These are phyloP conservation scores for Microthyrium microscopicum DNA, from an alignment of 2,329 filamentous ascomycete species.

Conservation along the genomic window DNA sequence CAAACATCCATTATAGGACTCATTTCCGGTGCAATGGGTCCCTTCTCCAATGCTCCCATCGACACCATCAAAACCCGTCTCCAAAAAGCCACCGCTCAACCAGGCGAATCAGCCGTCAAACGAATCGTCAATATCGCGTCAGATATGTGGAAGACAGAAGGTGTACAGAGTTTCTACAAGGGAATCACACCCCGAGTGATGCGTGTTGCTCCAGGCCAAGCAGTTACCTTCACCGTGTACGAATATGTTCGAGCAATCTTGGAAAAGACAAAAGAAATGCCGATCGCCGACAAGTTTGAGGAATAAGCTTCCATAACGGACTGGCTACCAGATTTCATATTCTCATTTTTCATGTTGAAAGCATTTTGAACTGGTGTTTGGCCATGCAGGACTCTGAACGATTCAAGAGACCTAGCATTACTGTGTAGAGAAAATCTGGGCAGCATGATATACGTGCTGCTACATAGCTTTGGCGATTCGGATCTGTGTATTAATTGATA, in stretches of 20 bases:
- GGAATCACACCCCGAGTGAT: constrained; percentile 96
- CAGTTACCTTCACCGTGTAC: constrained; percentile 48
- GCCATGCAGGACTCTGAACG: too few species aligned
- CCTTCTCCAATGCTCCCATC: constrained; percentile 90
- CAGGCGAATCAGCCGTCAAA: constrained; percentile 62
- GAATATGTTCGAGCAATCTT: constrained; percentile 33
- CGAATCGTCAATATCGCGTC: constrained; percentile 62
- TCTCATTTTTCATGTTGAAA: too few species aligned
- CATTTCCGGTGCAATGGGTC: constrained; percentile 85
- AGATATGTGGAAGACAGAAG: constrained; percentile 60
- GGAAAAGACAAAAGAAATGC: constrained; percentile 29
- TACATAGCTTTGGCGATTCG: too few species aligned
- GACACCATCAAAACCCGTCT: constrained; percentile 97
- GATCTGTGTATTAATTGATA: too few species aligned
- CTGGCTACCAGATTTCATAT: too few species aligned
- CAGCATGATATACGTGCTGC: too few species aligned
- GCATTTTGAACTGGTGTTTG: too few species aligned
- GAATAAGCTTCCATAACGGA: constrained; percentile 24
- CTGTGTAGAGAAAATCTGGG: too few species aligned
- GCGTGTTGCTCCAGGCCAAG: constrained; percentile 92
- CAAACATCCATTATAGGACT: constrained; percentile 86
- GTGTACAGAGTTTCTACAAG: constrained; percentile 92
- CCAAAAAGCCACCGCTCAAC: constrained; percentile 72
- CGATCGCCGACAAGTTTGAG: constrained; percentile 31
- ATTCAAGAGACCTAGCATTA: too few species aligned